Conservation (phyloP, 176 grass and related monocot genomes). For the Rhynchospora breviuscula region DNA sequence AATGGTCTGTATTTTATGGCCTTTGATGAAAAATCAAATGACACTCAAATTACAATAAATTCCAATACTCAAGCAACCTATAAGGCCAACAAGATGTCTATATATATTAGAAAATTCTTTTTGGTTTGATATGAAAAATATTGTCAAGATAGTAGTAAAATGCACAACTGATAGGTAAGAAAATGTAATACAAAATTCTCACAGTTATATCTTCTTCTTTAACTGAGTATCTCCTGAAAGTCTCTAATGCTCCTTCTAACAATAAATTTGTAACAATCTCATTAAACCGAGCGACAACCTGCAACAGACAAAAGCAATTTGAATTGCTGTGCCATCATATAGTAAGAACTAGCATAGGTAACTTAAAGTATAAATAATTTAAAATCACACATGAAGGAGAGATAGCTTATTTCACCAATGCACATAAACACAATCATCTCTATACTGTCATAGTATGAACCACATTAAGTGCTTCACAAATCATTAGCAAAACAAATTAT, state of each 20-base stretch:
- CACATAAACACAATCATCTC: not conserved
- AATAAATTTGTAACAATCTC: conserved; percentile 80
- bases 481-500: not conserved
- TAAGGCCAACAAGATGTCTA: no score
- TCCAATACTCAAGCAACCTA: no score
- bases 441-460: not conserved
- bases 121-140: no score
- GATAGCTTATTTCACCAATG: conserved; percentile 1
- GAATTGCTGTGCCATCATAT: not conserved
- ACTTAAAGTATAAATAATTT: not conserved
- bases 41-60: no score
- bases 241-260: conserved; percentile 75
- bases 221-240: conserved; percentile 69
- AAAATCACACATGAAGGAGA: not conserved
- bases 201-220: conserved; percentile 83
- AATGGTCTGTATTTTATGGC: no score
- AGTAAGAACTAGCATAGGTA: not conserved
- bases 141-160: no score
- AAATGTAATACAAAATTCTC: conserved; percentile 9
- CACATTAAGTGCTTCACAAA: not conserved
- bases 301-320: conserved; percentile 16
- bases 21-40: no score
- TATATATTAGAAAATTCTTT: no score
- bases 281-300: conserved; percentile 95
- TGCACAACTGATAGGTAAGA: not conserved